Evolutionary conservation across 805 yeast genomes (phyloP), one percentile per base, ranked within the genome.

Genomic region (Scheffersomyces spartinae): DNA sequence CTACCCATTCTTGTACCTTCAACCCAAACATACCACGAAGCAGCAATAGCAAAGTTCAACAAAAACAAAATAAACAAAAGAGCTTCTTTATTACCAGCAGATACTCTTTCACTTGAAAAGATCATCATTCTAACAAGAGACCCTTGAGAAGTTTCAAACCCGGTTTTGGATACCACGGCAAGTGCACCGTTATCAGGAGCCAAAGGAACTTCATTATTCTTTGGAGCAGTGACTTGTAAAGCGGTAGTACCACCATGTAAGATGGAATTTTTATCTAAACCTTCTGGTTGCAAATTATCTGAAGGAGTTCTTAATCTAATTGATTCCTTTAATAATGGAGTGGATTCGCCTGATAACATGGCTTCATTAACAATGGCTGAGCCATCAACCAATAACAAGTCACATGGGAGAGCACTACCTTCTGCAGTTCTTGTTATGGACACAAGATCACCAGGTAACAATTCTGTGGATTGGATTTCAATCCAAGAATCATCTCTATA

Each of bases 61-160:
- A 91, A 64, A 60, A 91, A 91, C 40, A 86, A 64, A 47, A 91
- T 86, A 51, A 91, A 91, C 56, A 79, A 77, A 45, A 91, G 72
- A 1, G 97, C 91, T 58, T 91, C 98, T 48, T 74, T 80, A 55
- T 84, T 88, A 28, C 95, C 97, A 28, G 86, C 96, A 29, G 94
- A 82, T 35, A 91, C 91, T 52, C 95, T 78, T 55, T 91, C 98
- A 45, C 94, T 79, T 10, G 95, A 83, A 56, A 81, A 91, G 42
- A 91, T 83, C 98, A 88, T 91, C 42, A 88, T 91, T 57, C 98
- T 79, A 28, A 91, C 98, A 31, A 91, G 70, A 28, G 94, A 81
- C 43, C 98, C 98, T 61, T 91, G 98, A 20, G 95, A 77, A 20
- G 98, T 91, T 57, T 91, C 98, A 46, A 91, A 91, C n/a, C 98